phyloP scores from a whole-genome alignment of 768 basidiomycete genomes.

The Podaxis carcinomalis region DNA sequence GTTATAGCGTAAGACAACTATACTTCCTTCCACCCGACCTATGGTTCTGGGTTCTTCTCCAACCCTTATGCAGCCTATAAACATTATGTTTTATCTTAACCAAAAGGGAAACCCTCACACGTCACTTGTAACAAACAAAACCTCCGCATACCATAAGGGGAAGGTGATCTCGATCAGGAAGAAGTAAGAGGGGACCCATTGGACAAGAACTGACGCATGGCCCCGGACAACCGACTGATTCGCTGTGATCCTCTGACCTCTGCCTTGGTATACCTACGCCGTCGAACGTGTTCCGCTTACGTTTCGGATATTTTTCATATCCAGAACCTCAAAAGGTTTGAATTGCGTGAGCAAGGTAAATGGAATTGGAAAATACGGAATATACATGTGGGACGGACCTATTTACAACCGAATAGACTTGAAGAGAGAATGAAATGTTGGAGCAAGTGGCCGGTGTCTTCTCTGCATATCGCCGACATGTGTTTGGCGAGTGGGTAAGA shows the following conservation, averaged over 20 bases:
- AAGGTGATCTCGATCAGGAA: constrained; percentile 6
- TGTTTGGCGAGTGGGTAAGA: not conserved
- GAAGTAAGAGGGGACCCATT: not conserved
- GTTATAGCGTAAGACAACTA: not conserved
- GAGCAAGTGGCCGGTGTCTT: not conserved
- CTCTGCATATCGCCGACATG: not conserved
- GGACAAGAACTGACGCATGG: not conserved
- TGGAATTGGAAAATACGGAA: not conserved
- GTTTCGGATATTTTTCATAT: not conserved
- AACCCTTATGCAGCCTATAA: not conserved
- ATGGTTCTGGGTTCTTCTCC: not conserved
- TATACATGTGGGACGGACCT: not conserved
- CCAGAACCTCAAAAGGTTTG: not conserved
- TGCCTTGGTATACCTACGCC: not conserved
- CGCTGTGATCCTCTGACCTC: not conserved
- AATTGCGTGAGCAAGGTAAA: not conserved
- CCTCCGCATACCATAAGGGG: not conserved
- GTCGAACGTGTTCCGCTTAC: constrained; percentile 4
- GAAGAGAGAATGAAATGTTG: not conserved
- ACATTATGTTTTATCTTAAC: constrained; percentile 1
- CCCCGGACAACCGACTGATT: not conserved
- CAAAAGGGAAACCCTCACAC: constrained; percentile 9
- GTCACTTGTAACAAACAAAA: not conserved
- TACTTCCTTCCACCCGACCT: not conserved
- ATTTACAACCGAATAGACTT: not conserved